Conservation (phyloP, 2,329 filamentous ascomycete genomes). For the Alternaria hordeiaustralica region DNA sequence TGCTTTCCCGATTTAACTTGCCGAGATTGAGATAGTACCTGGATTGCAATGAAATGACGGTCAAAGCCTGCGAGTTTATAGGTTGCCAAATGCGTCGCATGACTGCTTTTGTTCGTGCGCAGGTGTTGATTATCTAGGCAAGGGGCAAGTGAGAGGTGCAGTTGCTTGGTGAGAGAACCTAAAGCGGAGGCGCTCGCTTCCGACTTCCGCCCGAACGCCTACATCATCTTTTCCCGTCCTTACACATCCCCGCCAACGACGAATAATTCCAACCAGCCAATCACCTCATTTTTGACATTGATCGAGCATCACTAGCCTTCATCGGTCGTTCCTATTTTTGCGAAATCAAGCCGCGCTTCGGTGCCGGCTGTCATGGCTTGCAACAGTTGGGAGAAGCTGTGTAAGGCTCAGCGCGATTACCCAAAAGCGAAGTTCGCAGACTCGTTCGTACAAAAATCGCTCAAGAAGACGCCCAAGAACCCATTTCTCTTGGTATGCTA, state of each 20-base stretch:
- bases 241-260: conserved; percentile 19
- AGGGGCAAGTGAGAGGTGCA: background rate
- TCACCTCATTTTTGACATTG: conserved; percentile 7
- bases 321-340: background rate
- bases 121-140: background rate
- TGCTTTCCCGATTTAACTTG: background rate
- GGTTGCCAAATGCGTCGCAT: background rate
- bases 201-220: conserved; percentile 12
- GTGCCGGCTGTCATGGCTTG: conserved; percentile 35
- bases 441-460: conserved; percentile 38
- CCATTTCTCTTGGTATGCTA: conserved; percentile 42
- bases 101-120: background rate
- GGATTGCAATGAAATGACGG: background rate
- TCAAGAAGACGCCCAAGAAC: conserved; percentile 46
- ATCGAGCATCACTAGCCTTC: conserved; percentile 1
- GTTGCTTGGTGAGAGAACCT: background rate
- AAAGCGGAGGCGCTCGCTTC: conserved; percentile 19
- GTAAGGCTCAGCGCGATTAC: conserved; percentile 40
- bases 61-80: background rate
- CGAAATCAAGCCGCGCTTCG: background rate
- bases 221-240: conserved; percentile 15
- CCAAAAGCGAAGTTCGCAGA: conserved; percentile 45
- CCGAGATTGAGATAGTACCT: no score
- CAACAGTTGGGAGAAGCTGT: conserved; percentile 44
- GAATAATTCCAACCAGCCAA: conserved; percentile 1